Percentiles rank a stretch among this genome's conserved stretches.
Conservation (phyloP, 768 basidiomycete genomes). For the Mycena amicta region DNA sequence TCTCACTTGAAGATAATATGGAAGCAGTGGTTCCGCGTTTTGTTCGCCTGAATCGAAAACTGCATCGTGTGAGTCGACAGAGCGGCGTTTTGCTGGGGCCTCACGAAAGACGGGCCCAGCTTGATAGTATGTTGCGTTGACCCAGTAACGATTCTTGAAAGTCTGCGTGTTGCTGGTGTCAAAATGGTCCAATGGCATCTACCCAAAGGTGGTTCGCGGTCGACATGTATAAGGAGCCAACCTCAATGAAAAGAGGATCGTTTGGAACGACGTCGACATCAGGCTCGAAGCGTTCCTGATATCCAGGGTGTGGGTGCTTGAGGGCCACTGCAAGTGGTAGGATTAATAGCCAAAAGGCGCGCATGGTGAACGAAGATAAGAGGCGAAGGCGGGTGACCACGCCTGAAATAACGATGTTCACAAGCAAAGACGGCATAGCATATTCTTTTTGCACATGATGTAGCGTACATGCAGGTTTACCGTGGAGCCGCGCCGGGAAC, state of each 20-base stretch:
- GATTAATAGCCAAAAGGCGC: background rate
- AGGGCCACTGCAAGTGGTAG: background rate
- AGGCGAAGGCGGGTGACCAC: no score
- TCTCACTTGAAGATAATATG: slow-evolving; percentile 49
- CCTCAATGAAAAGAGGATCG: slow-evolving; percentile 17
- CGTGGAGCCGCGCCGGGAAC: slow-evolving; percentile 77
- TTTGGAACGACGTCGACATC: background rate
- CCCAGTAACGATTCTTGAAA: slow-evolving; percentile 52
- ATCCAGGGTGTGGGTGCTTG: no score
- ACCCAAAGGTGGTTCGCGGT: background rate
- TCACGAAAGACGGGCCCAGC: slow-evolving; percentile 48
- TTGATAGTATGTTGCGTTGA: slow-evolving; percentile 50
- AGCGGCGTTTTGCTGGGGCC: background rate
- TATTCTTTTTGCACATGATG: background rate
- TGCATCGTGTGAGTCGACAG: slow-evolving; percentile 18
- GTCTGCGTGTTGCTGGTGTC: slow-evolving; percentile 31
- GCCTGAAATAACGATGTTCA: background rate
- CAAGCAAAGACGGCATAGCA: background rate
- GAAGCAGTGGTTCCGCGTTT: slow-evolving; percentile 47
- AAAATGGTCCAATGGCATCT: slow-evolving; percentile 55
- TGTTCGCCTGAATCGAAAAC: slow-evolving; percentile 58
- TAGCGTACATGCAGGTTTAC: slow-evolving; percentile 23
- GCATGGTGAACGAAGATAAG: background rate
- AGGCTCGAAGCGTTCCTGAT: slow-evolving; percentile 16
- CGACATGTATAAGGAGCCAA: background rate